Base-by-base conservation (phyloP, 768 basidiomycete species). In the Erythrobasidium yunnanense region DNA sequence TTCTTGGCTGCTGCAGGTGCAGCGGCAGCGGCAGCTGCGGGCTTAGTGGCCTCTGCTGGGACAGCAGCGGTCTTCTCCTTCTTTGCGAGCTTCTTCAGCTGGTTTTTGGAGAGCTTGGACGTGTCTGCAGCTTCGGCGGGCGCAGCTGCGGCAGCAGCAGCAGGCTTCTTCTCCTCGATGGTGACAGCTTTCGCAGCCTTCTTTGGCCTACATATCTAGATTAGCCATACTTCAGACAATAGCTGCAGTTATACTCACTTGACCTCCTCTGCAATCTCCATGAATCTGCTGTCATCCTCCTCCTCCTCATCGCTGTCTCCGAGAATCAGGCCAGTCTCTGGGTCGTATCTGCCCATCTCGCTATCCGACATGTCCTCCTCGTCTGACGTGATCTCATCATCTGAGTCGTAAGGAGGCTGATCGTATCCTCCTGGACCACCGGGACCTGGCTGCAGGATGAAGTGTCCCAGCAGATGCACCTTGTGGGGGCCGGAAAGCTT, bases 61-160 rank as follows among this genome's bases (percentile, higher is more conserved):
- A 29, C 62, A 35, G 46, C 60, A 15, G 58, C 33, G 22, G 27
- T 47, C 58, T 62, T 62, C 27, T 63, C 60, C 60, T 63, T 63
- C 60, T 63, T 63, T 25, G 60, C 60, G 49, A 63, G 60, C 60
- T 63, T 63, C 60, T 63, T 63, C 18, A 63, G 30, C 66, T 71
- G 70, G 67, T 67, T 69, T 70, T 73, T 73, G 46, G 53, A 57
- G 35, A 73, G 69, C 18, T 63, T 63, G 17, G 52, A 29, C 51
- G 25, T 46, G 27, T 35, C 55, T n/a, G 55, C 55, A 29, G 55
- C 42, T 47, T 65, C 63, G 60, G 65, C 66, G 29, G 53, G 35
- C 51, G 67, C 58, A 56, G 67, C 66, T 29, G 57, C 54, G 50
- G 69, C 42, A 45, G 56, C 35, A 50, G 49, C 62, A 23, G 57